Conservation (phyloP, 257 asterid genomes). For the Lantana camara region DNA sequence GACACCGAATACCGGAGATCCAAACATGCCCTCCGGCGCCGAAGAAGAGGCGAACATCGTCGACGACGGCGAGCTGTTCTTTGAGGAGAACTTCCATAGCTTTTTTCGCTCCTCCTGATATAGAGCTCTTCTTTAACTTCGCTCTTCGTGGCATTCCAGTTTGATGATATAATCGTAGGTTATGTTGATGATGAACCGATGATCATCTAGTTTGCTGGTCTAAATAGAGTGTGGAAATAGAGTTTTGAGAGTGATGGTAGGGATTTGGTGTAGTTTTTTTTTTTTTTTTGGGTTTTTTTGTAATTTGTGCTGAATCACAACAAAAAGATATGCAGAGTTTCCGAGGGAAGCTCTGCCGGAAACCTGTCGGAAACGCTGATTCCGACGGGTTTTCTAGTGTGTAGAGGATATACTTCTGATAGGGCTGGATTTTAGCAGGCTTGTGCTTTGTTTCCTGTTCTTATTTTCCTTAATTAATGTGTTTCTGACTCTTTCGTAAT, state of each 20-base stretch:
- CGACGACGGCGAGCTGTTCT: constrained; percentile 29
- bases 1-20: constrained; percentile 62
- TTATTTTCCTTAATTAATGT: constrained; percentile 7
- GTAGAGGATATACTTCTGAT: constrained; percentile 17
- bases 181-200: not conserved
- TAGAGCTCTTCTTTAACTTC: constrained; percentile 54
- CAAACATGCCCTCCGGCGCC: constrained; percentile 78
- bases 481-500: constrained; percentile 17
- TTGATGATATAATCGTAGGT: constrained; percentile 31
- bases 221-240: constrained; percentile 24
- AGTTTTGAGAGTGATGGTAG: constrained; percentile 25
- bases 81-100: constrained; percentile 45
- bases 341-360: too few relatives aligned
- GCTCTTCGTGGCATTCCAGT: constrained; percentile 49
- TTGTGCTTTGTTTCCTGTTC: constrained; percentile 10
- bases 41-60: constrained; percentile 49
- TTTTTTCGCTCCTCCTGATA: constrained; percentile 63
- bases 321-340: too few relatives aligned
- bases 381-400: constrained; percentile 30
- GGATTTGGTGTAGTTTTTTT: constrained; percentile 5
- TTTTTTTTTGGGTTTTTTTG: not conserved
- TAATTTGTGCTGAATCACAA: constrained; percentile 3
- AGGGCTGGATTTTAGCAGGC: not conserved
- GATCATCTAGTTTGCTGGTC: not conserved
- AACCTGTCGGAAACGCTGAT: too few relatives aligned